Base-by-base conservation (phyloP, 306 rosid species). In the Pyrus communis region DNA sequence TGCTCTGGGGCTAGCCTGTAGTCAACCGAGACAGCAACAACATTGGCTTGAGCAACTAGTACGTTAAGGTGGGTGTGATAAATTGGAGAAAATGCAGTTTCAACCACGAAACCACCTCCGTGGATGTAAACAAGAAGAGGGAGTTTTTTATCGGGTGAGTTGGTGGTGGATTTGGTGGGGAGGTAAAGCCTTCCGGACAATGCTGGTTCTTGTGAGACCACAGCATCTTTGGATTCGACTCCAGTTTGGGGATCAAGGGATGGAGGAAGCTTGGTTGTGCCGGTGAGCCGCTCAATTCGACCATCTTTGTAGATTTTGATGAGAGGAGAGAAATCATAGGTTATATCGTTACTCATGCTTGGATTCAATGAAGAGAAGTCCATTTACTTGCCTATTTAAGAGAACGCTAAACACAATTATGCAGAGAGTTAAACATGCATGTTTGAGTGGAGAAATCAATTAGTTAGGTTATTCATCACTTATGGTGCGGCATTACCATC, bases 1-100 rank as follows among this genome's bases (percentile, higher is more conserved):
- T 81, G 81, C 73, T 91, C 96, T 1, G 96, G 96, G 11, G 91
- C 96, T 1, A 84, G 33, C 35, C 91, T 31, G 80, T 91, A 91
- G 4, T 89, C 70, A 2, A 91, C 79, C 17, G 93, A 91, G 38
- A 83, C 54, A 0, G 77, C 74, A 4, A 86, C 70, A 4, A 68
- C 83, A 73, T 87, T 87, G 21, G 86, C 85, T 1, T 66, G 43
- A 3, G 87, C 67, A 2, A 75, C 78, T 7, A 89, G 2, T n/a
- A 13, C 6, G 76, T 78, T 85, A 23, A 86, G 74, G 74, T 87
- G 84, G 68, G 11, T 13, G 71, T 87, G 90, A 82, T 85, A 88
- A 45, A 19, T 12, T 0, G 83, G 80, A 28, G 83, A 82, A 75
- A 30, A 87, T 11, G 96, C 81, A 8, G 77, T 0, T 75, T 87